These are phyloP conservation scores for Ballota nigra DNA, from an alignment of 257 asterid species.

Conservation along the genomic window DNA sequence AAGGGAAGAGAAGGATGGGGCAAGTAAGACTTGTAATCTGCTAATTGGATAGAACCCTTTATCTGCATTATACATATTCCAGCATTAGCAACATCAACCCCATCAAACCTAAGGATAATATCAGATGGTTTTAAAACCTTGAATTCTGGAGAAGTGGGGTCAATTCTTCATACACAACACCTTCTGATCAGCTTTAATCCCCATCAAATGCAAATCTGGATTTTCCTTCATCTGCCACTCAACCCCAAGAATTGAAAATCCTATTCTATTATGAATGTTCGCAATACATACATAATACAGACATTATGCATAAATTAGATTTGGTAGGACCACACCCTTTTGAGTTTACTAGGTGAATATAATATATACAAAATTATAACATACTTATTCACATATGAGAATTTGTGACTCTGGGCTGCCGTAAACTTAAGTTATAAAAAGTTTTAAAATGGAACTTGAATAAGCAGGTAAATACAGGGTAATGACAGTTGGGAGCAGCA, in stretches of 20 bases:
- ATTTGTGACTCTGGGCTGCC: no score
- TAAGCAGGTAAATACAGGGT: no score
- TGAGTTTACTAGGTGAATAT: not conserved
- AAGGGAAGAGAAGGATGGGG: not conserved
- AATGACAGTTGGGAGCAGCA: constrained; percentile 2
- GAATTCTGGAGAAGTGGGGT: constrained; percentile 88
- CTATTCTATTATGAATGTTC: constrained; percentile 29
- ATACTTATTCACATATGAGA: no score
- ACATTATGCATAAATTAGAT: not conserved
- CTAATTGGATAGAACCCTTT: not conserved
- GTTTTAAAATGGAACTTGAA: no score
- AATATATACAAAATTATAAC: not conserved
- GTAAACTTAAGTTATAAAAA: no score
- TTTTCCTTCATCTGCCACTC: constrained; percentile 99
- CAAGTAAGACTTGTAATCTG: not conserved
- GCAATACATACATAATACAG: not conserved
- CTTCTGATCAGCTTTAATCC: constrained; percentile 89
- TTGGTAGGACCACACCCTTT: not conserved
- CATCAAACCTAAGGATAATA: constrained; percentile 43
- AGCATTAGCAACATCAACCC: no score
- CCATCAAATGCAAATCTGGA: constrained; percentile 81
- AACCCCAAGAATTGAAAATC: constrained; percentile 85
- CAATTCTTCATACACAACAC: constrained; percentile 89
- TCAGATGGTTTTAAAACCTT: constrained; percentile 77
- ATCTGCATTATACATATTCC: not conserved